Conservation (phyloP, 305 asterid genomes). For the Stenogyne calaminthoides region DNA sequence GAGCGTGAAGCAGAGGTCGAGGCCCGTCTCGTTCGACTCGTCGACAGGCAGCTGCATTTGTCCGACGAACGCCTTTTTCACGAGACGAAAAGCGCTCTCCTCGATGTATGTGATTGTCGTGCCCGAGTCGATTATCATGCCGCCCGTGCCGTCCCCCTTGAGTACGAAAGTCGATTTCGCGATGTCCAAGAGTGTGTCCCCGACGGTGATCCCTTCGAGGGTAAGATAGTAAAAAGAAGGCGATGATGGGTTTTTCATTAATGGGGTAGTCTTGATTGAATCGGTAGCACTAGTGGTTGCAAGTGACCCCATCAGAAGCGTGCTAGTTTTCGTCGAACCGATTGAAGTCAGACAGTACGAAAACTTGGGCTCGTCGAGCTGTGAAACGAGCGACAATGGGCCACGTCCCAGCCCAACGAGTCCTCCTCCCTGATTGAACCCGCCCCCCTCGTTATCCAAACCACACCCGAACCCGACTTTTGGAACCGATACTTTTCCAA, state of each 20-base stretch:
- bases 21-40: constrained; percentile 46
- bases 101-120: constrained; percentile 77
- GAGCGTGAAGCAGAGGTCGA: constrained; percentile 67
- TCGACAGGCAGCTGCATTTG: constrained; percentile 56
- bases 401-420: constrained; percentile 87
- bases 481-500: constrained; percentile 47
- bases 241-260: constrained; percentile 52
- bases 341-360: constrained; percentile 78
- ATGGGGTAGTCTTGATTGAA: constrained; percentile 44
- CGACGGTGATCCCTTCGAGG: constrained; percentile 76
- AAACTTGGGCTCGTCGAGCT: constrained; percentile 66
- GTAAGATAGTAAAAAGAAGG: constrained; percentile 68
- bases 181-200: constrained; percentile 54
- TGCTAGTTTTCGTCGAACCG: constrained; percentile 49
- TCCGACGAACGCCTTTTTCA: constrained; percentile 52
- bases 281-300: constrained; percentile 17
- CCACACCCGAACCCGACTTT: constrained; percentile 81
- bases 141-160: constrained; percentile 66
- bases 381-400: constrained; percentile 70
- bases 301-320: constrained; percentile 62
- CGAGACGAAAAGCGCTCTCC: constrained; percentile 42
- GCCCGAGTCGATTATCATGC: constrained; percentile 87
- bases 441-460: constrained; percentile 58
- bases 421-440: constrained; percentile 74
- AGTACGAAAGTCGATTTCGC: constrained; percentile 47